Evolutionary conservation across 139 green algal genomes (phyloP), one percentile per base, ranked within the genome.

Genomic region (Volvox reticuliferus): DNA sequence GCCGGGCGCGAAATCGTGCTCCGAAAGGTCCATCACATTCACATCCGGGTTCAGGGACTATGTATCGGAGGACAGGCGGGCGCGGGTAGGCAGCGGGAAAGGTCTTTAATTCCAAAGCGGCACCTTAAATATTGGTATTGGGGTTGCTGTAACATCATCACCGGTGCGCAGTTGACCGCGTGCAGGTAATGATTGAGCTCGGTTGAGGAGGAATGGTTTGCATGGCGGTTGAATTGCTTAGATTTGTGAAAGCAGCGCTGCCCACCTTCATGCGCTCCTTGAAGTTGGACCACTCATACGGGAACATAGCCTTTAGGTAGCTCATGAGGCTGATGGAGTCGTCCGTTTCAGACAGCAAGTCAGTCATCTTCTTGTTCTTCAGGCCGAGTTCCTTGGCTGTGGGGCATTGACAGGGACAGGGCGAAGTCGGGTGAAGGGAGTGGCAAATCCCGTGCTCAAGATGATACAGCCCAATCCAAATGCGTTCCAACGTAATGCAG

Each of bases 321-420:
- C 90, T 76, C 77, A 95, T 85, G 68, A 95, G 80, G 1, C 82
- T 87, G 32, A 95, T 77, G 24, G 82, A 61, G 20, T 91, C 91
- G 80, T 95, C 84, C 0, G 80, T 94, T 79, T 93, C 92, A 0
- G 89, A 90, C 61, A 95, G 76, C 35, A 95, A 76, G 91, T 93
- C 90, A n/a, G 87, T 93, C 82, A 96, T 88, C 84, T 92, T 92
- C 82, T 90, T 91, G 84, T 90, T 88, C 90, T 92, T 93, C 13
- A 92, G 87, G 19, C 80, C 86, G 63, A 93, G 63, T 44, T 94
- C 65, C 82, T 84, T 86, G 86, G 75, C 86, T 82, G 82, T 62
- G 24, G 80, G 28, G 67, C 44, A 55, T 55, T 5, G 65, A 16
- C 65, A 73, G 65, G 65, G 21, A 73, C 65, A 2, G 6, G 65